phyloP scores from a whole-genome alignment of 169 alveolate genomes.

The Plasmodium vivax region DNA sequence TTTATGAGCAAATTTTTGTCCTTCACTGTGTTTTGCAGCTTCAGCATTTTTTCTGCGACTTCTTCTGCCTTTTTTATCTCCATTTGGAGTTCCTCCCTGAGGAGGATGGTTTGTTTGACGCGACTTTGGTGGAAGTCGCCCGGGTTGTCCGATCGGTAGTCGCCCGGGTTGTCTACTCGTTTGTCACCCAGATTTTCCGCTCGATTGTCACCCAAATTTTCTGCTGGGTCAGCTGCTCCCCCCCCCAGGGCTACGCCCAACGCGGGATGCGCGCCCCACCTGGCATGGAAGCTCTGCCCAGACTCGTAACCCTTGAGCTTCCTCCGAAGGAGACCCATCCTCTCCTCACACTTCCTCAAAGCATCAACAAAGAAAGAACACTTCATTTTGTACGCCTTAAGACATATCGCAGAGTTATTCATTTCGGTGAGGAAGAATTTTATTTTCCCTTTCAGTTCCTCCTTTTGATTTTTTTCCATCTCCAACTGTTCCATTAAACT shows the following conservation, averaged over 20 bases:
- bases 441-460: slow-evolving; percentile 32
- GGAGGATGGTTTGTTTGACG: background rate
- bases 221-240: background rate
- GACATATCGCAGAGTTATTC: slow-evolving; percentile 24
- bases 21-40: slow-evolving; percentile 1
- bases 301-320: slow-evolving; percentile 24
- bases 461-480: slow-evolving; percentile 59
- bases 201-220: background rate
- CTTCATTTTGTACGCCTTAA: slow-evolving; percentile 53
- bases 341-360: slow-evolving; percentile 41
- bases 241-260: background rate
- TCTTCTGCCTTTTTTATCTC: slow-evolving; percentile 35
- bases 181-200: background rate
- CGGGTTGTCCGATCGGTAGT: background rate
- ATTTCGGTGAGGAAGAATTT: slow-evolving; percentile 16
- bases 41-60: slow-evolving; percentile 21
- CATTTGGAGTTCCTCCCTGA: slow-evolving; percentile 29
- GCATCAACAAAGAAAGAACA: slow-evolving; percentile 50
- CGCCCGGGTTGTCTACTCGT: too few species aligned
- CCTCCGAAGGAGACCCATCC: background rate
- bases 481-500: slow-evolving; percentile 46
- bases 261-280: background rate
- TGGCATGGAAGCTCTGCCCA: background rate
- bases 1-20: slow-evolving; percentile 58
- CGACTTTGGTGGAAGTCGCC: background rate